Percentiles rank a stretch among this genome's conserved stretches.
phyloP scores from a whole-genome alignment of 257 asterid genomes.

The Oldenlandia corymbosa region DNA sequence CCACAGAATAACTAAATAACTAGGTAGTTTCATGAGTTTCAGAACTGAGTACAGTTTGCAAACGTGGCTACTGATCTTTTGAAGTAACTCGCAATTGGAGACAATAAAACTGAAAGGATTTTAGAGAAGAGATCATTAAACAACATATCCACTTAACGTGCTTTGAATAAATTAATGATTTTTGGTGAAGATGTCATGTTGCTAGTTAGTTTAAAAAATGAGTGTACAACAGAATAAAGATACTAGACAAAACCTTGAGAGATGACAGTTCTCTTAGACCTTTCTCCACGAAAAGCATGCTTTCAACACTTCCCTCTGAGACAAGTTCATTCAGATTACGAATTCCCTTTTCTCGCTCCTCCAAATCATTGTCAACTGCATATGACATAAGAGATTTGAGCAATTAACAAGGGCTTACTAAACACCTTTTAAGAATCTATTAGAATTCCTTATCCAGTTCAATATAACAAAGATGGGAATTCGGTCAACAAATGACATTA shows the following conservation, averaged over 20 bases:
- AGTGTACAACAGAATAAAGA: neutral
- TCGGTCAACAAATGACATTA: neutral
- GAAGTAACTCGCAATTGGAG: neutral
- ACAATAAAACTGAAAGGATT: neutral
- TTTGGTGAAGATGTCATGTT: neutral
- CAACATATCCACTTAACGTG: neutral
- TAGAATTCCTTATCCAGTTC: conserved; percentile 6
- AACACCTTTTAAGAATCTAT: neutral
- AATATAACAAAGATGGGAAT: neutral
- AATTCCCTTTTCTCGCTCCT: conserved; percentile 53
- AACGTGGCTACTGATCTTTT: neutral
- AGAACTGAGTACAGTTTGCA: neutral
- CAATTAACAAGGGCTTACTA: conserved; percentile 4
- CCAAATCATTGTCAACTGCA: conserved; percentile 52
- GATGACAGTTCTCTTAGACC: conserved; percentile 72
- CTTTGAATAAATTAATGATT: neutral
- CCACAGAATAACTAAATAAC: too few relatives aligned
- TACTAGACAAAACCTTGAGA: conserved; percentile 55
- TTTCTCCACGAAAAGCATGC: conserved; percentile 87
- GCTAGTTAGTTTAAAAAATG: neutral
- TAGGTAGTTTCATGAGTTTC: neutral
- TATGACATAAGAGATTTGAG: conserved; percentile 11
- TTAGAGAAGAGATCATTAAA: neutral
- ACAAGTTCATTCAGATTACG: conserved; percentile 30
- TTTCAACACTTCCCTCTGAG: conserved; percentile 61